Conservation (phyloP, 208 protist species). For the Leishmania mexicana region DNA sequence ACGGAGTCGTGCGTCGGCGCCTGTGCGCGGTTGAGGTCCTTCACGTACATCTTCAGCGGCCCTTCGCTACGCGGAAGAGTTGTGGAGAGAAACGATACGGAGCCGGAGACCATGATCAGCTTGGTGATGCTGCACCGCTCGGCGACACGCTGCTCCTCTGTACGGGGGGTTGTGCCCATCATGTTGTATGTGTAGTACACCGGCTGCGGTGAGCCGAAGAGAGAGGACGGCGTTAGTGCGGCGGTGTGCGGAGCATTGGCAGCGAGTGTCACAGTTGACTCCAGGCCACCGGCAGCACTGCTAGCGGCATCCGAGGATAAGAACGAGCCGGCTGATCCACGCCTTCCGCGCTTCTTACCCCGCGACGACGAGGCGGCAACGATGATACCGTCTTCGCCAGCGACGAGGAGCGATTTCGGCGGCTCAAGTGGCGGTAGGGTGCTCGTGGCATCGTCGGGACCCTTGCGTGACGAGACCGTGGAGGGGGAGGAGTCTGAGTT, state of each 20-base stretch:
- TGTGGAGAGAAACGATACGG: constrained; percentile 71
- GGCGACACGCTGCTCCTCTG: constrained; percentile 54
- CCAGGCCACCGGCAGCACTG: neutral
- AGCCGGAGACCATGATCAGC: constrained; percentile 83
- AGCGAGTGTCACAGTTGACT: neutral
- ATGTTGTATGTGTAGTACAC: constrained; percentile 40
- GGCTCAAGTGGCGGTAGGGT: constrained; percentile 2
- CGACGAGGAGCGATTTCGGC: constrained; percentile 3
- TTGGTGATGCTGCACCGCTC: constrained; percentile 84
- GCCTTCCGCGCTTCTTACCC: constrained; percentile 11
- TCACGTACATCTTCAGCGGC: constrained; percentile 56
- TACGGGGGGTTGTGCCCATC: constrained; percentile 24
- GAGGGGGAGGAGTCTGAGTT: neutral
- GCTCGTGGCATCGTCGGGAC: neutral
- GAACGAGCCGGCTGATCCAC: neutral
- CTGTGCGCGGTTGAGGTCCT: constrained; percentile 54
- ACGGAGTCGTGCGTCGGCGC: neutral
- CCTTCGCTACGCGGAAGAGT: constrained; percentile 45
- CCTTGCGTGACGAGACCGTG: neutral
- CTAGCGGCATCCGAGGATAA: neutral
- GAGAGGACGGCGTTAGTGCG: constrained; percentile 1
- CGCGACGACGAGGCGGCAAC: neutral
- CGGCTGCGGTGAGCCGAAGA: constrained; percentile 17
- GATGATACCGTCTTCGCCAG: neutral
- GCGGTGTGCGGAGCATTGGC: neutral